Percentiles rank a stretch among this genome's conserved stretches.
Evolutionary conservation across 2,329 filamentous ascomycete genomes (phyloP).

Genomic region (Sclerotinia trifoliorum): DNA sequence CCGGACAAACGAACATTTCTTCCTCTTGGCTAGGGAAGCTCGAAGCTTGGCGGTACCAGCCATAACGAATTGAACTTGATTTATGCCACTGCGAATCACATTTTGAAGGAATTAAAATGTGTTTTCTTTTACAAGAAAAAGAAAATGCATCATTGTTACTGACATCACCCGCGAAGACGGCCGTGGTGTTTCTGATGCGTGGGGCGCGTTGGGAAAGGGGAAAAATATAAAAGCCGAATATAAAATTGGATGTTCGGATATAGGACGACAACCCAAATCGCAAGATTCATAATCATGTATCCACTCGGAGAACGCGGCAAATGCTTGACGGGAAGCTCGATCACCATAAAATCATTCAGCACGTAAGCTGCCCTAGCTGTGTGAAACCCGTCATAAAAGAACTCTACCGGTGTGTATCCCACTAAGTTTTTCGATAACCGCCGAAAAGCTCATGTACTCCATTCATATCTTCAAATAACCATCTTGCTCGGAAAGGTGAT

Average conservation of each 20-base stretch:
- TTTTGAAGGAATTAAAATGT: neutral
- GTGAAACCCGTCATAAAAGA: neutral
- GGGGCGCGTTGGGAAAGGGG: neutral
- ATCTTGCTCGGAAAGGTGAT: neutral
- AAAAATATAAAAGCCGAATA: constrained; percentile 4
- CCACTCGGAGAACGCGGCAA: neutral
- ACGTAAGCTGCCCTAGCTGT: constrained; percentile 2
- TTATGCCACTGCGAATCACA: neutral
- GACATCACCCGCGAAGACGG: constrained; percentile 3
- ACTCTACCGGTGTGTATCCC: neutral
- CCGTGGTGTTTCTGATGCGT: neutral
- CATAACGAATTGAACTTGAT: neutral
- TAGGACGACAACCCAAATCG: neutral
- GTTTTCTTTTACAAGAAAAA: neutral
- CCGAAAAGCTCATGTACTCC: neutral
- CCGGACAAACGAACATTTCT: constrained; percentile 56
- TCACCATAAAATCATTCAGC: neutral
- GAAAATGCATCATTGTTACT: neutral
- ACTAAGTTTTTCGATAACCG: neutral
- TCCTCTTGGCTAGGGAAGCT: constrained; percentile 20
- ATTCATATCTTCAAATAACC: neutral
- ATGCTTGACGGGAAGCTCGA: neutral
- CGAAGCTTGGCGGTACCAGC: constrained; percentile 21
- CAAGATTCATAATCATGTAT: constrained; percentile 4
- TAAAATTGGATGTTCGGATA: neutral